phyloP scores from a whole-genome alignment of 2,329 filamentous ascomycete genomes.

The Diaporthe citriasiana region DNA sequence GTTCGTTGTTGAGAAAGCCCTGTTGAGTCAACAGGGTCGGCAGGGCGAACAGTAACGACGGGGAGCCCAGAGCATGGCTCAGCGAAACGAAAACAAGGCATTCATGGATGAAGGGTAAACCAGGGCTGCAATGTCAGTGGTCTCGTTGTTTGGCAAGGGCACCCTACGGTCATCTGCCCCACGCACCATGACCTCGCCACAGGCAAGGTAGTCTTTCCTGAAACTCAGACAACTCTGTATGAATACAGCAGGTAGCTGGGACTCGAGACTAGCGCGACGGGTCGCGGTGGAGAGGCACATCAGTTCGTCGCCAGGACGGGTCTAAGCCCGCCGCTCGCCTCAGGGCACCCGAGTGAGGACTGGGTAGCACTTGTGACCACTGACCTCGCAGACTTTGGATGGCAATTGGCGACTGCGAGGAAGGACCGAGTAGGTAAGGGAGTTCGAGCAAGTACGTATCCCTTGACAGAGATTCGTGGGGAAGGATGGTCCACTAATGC shows the following conservation, averaged over 20 bases:
- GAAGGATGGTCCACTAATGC: conserved; percentile 2
- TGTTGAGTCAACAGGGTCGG: neutral
- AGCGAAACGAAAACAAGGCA: conserved; percentile 1
- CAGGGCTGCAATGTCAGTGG: conserved; percentile 1
- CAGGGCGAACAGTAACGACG: neutral
- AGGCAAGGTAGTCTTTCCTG: neutral
- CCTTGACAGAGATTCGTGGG: neutral
- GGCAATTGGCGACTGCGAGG: neutral
- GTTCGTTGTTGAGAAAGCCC: conserved; percentile 13
- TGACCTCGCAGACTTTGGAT: neutral
- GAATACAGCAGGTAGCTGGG: neutral
- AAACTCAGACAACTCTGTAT: conserved; percentile 14
- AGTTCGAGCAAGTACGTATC: neutral
- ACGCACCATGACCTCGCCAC: conserved; percentile 12
- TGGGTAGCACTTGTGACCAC: neutral
- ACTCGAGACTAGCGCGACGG: neutral
- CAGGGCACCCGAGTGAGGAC: conserved; percentile 10
- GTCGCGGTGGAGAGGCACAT: neutral
- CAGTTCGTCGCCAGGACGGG: neutral
- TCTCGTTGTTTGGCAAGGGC: neutral
- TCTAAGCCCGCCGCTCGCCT: conserved; percentile 4
- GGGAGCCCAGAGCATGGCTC: conserved; percentile 15
- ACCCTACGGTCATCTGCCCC: neutral
- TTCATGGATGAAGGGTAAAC: neutral
- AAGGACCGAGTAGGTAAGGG: neutral